Base-by-base conservation (phyloP, 2,329 filamentous ascomycete species). In the Nectriaceae sp. region DNA sequence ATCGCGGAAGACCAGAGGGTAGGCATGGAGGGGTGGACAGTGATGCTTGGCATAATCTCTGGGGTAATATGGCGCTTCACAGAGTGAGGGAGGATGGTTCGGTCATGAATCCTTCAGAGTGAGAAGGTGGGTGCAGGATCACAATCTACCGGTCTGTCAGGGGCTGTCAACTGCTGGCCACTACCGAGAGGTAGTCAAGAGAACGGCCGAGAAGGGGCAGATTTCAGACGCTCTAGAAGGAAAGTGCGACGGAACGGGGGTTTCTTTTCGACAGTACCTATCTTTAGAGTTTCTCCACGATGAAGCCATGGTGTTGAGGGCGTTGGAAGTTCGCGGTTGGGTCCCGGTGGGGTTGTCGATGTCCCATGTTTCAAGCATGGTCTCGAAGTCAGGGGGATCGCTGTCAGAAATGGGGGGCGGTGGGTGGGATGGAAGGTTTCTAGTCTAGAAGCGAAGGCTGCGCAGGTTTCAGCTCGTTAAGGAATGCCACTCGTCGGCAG, bases 311-410 rank as follows among this genome's bases (percentile, higher is more conserved):
- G 16, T 13, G 37, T 39, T 39, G 37, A 39, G 18, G 37, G 20
- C 19, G 18, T 11, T 37, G 33, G 16, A 10, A 11, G 33, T 6
- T 31, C 33, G 33, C 33, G 33, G 16, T 18, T 37, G 10, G 33
- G 16, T 16, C 16, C 6, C 10, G 33, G 37, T 21, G 37, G 37
- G 19, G 11, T 8, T 39, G 18, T 4, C 10, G 37, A 39, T 20
- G 37, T n/a, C 37, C 37, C 37, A 39, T 39, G 37, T 39, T 39
- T 39, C 37, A 39, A 21, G 37, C 19, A 5, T 36, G 16, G 16
- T 20, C 16, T 10, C 18, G 37, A n/a, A n/a, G 18, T 19, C 37
- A 20, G 37, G 37, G 37, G 37, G 16, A n/a, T 10, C 37, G 37
- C 37, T 21, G 37, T 21, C 19, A 21, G 19, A 39, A 18, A 36